Evolutionary conservation across 352 stramenopile species (phyloP), one percentile per base, ranked within the genome.

Genomic region (Globisporangium middletonii): DNA sequence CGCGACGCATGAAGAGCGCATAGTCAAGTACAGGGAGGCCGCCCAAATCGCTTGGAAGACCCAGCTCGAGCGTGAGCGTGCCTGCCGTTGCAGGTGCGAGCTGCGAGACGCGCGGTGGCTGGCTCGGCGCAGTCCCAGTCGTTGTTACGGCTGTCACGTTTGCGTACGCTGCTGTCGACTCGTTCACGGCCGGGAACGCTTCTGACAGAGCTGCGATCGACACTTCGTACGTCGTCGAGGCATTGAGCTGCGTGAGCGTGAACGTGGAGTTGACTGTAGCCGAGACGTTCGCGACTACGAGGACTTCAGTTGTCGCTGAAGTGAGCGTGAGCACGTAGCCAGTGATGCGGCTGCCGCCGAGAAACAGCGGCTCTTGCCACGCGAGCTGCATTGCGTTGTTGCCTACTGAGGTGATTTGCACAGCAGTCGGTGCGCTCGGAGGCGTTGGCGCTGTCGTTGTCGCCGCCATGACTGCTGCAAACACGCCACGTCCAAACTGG

Each of bases 361-460:
- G 52, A 50, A 85, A 75, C 7, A 53, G 60, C 26, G 79, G 71
- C 2, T 47, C 1, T 26, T 62, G 12, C 79, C 79, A 89, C n/a
- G n/a, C 27, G 1, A 89, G 30, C 11, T 23, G 46, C 12, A 78
- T 28, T 2, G 37, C 60, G 28, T 51, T 73, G 27, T 67, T 72
- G 0, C 53, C 63, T 2, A 67, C 44, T 3, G 18, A 18, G 0
- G 48, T 37, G 0, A 43, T 13, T 0, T 26, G 53, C 4, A 85
- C 55, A 15, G 52, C 57, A 2, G 59, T 57, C 0, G 78, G 73
- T 0, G 53, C 19, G 27, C 64, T 72, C 16, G 76, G 68, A 28
- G 47, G 51, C 4, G 76, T 71, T 3, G 66, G n/a, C 5, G 54
- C 47, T 0, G 37, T 83, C 15, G 79, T 89, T 15, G 54, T 54